Base-by-base conservation (phyloP, 345 rosid species). In the Salix dunnii region DNA sequence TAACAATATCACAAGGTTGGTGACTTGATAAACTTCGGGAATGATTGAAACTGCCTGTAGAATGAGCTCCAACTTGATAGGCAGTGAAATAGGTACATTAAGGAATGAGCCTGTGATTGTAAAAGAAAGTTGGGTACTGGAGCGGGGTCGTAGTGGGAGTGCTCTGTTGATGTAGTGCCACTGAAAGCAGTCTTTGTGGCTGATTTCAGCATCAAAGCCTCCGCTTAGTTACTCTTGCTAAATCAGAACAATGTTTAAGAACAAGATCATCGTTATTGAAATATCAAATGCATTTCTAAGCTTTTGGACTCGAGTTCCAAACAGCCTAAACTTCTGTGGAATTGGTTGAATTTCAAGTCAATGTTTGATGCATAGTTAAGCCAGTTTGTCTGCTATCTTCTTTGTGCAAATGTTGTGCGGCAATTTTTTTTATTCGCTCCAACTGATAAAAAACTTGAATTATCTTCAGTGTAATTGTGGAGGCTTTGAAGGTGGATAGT, bases 401-500 rank as follows among this genome's bases (percentile, higher is more conserved):
- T 68, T 35, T 60, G 73, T n/a, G 12, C 66, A 71, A 67, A 33
- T 72, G 43, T 55, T 60, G 30, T n/a, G 61, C 42, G 16, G 36
- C n/a, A 18, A 42, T 4, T 53, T 53, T 36, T 20, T 62, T 58
- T 27, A 80, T 74, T 64, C 74, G 5, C 67, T 82, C 71, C 73
- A 66, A 60, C 27, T 75, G 71, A 83, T 68, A 21, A 49, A 43
- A 72, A 63, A 64, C 70, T 74, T 76, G 60, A 68, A 81, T 30
- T 67, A 49, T 79, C 53, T 87, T 86, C 89, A 94, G 98, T 84
- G 92, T 92, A 28, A 88, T 92, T 72, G 97, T 95, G 84, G 99
- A 93, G 86, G 97, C 97, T 76, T 85, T 95, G 88, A 95, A 93
- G 85, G 92, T 93, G 80, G 97, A 95, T 80, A 93, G 97, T 82